These are phyloP conservation scores for Asterochloris erici DNA, from an alignment of 139 green algal genomes.

Conservation along the genomic window DNA sequence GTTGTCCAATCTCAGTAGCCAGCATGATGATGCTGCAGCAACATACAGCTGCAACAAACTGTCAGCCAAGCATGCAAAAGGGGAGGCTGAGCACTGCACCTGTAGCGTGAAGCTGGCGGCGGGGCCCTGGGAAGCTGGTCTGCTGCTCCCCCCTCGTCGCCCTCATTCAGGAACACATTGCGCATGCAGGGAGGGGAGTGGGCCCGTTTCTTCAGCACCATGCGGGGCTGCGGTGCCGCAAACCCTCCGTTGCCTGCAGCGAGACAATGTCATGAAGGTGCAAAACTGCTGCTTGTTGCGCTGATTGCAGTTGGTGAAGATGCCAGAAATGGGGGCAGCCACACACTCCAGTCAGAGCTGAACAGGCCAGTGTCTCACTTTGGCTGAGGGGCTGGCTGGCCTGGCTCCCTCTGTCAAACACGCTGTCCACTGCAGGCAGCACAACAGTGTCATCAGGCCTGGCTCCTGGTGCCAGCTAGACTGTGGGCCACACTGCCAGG, in stretches of 20 bases:
- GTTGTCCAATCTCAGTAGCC: no score
- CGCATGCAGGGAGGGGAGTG: constrained; percentile 47
- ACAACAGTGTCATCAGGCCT: neutral
- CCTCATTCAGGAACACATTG: constrained; percentile 26
- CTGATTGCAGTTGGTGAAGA: neutral
- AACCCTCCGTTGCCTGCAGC: neutral
- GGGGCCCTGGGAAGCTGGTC: neutral
- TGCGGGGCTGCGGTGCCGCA: constrained; percentile 1
- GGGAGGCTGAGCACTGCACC: neutral
- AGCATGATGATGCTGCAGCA: no score
- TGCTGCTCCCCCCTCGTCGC: constrained; percentile 15
- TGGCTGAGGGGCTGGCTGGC: neutral
- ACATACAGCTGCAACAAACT: no score
- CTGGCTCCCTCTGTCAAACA: neutral
- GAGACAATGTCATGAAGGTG: neutral
- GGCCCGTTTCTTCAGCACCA: neutral
- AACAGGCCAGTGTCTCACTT: neutral
- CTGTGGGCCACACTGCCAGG: neutral
- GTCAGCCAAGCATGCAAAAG: no score
- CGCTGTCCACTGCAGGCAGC: neutral
- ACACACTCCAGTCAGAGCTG: neutral
- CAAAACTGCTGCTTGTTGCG: neutral
- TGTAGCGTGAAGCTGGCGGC: constrained; percentile 10
- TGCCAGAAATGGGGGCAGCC: neutral
- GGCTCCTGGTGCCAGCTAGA: no score